A percentile compares a stretch with the other conserved stretches of the same genome.
These are phyloP conservation scores for Trypanosoma theileri DNA, from an alignment of 208 protist genomes.

Conservation along the genomic window DNA sequence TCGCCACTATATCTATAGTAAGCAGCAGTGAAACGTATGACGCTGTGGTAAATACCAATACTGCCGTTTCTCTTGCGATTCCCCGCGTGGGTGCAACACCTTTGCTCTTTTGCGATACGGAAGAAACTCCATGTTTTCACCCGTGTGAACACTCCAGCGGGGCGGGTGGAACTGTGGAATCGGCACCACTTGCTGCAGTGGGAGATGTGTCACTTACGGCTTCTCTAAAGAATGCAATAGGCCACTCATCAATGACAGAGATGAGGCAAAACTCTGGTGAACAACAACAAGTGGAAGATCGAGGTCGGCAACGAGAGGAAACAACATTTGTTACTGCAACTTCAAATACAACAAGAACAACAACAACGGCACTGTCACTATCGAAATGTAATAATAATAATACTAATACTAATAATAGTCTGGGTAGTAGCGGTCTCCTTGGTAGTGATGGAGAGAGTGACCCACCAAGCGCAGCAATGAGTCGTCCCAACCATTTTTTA, in stretches of 20 bases:
- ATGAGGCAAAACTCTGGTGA: neutral
- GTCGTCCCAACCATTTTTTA: too few species aligned
- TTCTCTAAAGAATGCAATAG: neutral
- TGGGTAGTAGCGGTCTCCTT: neutral
- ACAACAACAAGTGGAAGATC: neutral
- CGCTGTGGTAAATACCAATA: conserved; percentile 7
- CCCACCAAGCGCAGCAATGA: neutral
- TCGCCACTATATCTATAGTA: conserved; percentile 30
- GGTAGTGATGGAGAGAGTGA: conserved; percentile 15
- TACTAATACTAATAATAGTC: neutral
- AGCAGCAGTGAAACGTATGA: conserved; percentile 24
- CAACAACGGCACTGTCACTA: neutral
- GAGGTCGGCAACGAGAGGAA: neutral
- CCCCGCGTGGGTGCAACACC: conserved; percentile 1
- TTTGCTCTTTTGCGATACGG: neutral
- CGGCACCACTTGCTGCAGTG: neutral
- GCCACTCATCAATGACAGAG: neutral
- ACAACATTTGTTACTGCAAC: neutral
- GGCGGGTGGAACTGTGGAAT: neutral
- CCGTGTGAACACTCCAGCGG: neutral
- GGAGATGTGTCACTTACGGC: neutral
- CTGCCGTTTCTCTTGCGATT: neutral
- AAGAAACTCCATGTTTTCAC: neutral
- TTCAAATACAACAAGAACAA: neutral
- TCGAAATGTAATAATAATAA: too few species aligned